Evolutionary conservation across 805 yeast genomes (phyloP), one percentile per base, ranked within the genome.

Genomic region (Starmerella khaoyaiensis): DNA sequence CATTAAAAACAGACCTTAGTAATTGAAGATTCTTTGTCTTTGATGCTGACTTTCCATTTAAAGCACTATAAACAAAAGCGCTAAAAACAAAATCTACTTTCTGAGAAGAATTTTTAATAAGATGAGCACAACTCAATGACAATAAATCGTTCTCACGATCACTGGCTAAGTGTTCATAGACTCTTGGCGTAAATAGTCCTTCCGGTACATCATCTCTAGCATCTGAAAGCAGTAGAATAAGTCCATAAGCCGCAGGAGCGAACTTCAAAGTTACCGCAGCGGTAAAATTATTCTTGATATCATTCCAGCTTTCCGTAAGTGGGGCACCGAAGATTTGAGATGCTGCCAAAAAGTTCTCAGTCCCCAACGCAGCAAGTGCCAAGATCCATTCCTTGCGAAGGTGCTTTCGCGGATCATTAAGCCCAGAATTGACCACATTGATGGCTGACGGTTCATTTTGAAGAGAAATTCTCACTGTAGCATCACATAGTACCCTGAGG

Each of bases 331-430:
- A 62, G 45, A 18, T 8, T 4, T 31, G 5, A 12, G 9, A n/a
- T 10, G 51, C 28, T 26, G 53, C 46, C 1, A 53, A 46, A 12
- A 10, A 18, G 9, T 6, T 12, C 10, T 38, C 37, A 5, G 22
- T 18, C n/a, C n/a, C n/a, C n/a, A n/a, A n/a, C 4, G 72, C 76
- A 12, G 78, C 39, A 17, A 42, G n/a, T 51, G 24, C 70, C 57
- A 25, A 64, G 51, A 38, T 68, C 96, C 96, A 87, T 16, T 72
- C 59, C 50, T 71, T 72, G 47, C 78, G 69, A 18, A 80, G 56
- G 22, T 69, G 69, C 10, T 67, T 57, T 46, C 79, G 80, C 49
- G 79, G 67, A 26, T 80, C 86, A 11, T 58, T 53, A 11, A 83
- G 59, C 0, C 95, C 95, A 14, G 63, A 57, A n/a, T 56, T 58